A percentile compares a stretch with the other conserved stretches of the same genome.
phyloP scores from a whole-genome alignment of 768 basidiomycete genomes.

The Psilocybe azurescens region DNA sequence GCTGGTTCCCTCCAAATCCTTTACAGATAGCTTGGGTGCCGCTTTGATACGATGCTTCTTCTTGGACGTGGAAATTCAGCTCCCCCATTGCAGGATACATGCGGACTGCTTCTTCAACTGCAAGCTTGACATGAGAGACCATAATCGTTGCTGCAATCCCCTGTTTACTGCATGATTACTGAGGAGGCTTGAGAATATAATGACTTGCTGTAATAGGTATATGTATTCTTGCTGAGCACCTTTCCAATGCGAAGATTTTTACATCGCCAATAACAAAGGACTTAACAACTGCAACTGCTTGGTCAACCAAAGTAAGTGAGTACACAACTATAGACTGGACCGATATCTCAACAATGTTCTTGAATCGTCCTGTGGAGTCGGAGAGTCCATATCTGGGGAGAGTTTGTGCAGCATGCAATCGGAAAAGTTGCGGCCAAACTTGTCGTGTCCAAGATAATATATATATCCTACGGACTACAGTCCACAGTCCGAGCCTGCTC shows the following conservation, averaged over 20 bases:
- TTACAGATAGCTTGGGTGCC: too few species aligned
- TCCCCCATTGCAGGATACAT: too few species aligned
- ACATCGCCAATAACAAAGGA: not conserved
- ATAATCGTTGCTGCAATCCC: conserved; percentile 9
- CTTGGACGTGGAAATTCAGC: too few species aligned
- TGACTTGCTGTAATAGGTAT: conserved; percentile 2
- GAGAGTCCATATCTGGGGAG: not conserved
- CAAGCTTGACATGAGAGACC: conserved; percentile 5
- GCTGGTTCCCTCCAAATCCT: too few species aligned
- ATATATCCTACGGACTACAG: not conserved
- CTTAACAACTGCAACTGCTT: not conserved
- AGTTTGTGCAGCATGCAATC: not conserved
- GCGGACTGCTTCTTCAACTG: not conserved
- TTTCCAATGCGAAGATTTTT: not conserved
- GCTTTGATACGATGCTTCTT: too few species aligned
- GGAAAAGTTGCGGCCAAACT: not conserved
- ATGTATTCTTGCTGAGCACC: not conserved
- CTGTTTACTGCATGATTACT: not conserved
- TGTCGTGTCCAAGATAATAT: not conserved
- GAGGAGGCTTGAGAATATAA: not conserved
- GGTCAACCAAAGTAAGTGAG: conserved; percentile 1
- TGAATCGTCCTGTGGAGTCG: not conserved
- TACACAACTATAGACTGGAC: conserved; percentile 5
- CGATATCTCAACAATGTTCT: conserved; percentile 6
- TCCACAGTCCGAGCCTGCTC: not conserved